A percentile compares a stretch with the other conserved stretches of the same genome.
Conservation (phyloP, 495 filamentous ascomycete species). For the Schizothecium vesticola region DNA sequence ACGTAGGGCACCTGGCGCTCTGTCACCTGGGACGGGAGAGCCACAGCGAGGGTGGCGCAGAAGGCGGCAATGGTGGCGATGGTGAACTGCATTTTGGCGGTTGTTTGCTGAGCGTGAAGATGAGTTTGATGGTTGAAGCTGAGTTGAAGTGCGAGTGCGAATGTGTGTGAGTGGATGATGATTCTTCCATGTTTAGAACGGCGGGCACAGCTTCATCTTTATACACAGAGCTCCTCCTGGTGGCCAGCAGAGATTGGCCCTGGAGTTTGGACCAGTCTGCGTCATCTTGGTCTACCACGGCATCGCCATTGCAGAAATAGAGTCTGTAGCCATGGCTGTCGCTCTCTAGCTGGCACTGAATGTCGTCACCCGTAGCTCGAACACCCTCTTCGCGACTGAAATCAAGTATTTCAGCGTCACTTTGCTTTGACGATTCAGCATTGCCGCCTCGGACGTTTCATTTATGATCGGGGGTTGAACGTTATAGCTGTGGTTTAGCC, state of each 20-base stretch:
- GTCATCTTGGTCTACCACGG: background rate
- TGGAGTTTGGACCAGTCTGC: background rate
- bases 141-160: background rate
- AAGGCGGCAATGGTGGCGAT: slow-evolving; percentile 23
- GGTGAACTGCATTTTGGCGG: slow-evolving; percentile 26
- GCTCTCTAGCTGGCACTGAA: background rate
- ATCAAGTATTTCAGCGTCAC: background rate
- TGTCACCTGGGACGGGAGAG: slow-evolving; percentile 23
- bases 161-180: background rate
- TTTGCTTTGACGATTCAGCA: background rate
- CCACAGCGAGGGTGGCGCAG: slow-evolving; percentile 18
- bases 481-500: background rate
- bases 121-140: background rate
- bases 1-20: slow-evolving; percentile 32
- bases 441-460: background rate
- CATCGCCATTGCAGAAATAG: background rate
- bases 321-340: background rate
- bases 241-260: background rate
- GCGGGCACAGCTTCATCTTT: background rate
- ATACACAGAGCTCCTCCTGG: background rate
- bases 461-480: background rate
- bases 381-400: background rate
- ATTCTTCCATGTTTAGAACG: background rate
- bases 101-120: background rate
- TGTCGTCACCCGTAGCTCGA: background rate